Percentiles rank a stretch among this genome's conserved stretches.
These are phyloP conservation scores for Entoloma clypeatum DNA, from an alignment of 1,284 basidiomycete species.

Conservation along the genomic window DNA sequence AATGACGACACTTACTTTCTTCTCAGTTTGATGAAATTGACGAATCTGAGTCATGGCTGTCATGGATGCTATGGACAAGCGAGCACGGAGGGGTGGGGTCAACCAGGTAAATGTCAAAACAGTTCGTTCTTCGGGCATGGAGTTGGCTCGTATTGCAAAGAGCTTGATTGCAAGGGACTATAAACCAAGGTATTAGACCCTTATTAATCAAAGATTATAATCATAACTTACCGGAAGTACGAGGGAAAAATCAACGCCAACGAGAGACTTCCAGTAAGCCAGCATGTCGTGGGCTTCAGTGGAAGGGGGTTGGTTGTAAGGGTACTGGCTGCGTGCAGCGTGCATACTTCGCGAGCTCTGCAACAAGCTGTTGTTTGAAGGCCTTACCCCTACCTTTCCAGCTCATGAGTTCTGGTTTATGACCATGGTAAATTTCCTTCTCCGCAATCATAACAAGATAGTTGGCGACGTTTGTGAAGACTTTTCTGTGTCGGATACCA, in stretches of 20 bases:
- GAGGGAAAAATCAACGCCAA: background rate
- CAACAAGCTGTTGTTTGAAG: slow-evolving; percentile 17
- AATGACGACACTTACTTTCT: slow-evolving; percentile 5
- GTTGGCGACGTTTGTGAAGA: slow-evolving; percentile 16
- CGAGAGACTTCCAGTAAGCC: slow-evolving; percentile 2
- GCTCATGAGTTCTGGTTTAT: slow-evolving; percentile 13
- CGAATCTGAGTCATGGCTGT: slow-evolving; percentile 29
- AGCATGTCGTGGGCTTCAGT: background rate
- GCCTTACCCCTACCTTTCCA: slow-evolving; percentile 18
- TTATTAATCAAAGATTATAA: background rate
- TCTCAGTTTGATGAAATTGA: slow-evolving; percentile 20
- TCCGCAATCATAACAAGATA: slow-evolving; percentile 15
- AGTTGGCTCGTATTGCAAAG: slow-evolving; percentile 33
- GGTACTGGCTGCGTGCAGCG: slow-evolving; percentile 20
- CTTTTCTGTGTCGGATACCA: slow-evolving; percentile 13
- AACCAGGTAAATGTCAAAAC: slow-evolving; percentile 35
- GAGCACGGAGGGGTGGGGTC: slow-evolving; percentile 26
- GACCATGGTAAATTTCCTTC: slow-evolving; percentile 16
- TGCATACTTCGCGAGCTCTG: slow-evolving; percentile 21
- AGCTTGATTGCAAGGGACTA: slow-evolving; percentile 30
- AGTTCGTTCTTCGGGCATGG: slow-evolving; percentile 38
- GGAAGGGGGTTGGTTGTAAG: slow-evolving; percentile 10
- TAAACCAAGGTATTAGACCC: background rate
- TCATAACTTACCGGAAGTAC: slow-evolving; percentile 1
- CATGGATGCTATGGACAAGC: slow-evolving; percentile 25